These are phyloP conservation scores for Diaporthe vaccinii DNA, from an alignment of 2,329 filamentous ascomycete genomes.

Conservation along the genomic window DNA sequence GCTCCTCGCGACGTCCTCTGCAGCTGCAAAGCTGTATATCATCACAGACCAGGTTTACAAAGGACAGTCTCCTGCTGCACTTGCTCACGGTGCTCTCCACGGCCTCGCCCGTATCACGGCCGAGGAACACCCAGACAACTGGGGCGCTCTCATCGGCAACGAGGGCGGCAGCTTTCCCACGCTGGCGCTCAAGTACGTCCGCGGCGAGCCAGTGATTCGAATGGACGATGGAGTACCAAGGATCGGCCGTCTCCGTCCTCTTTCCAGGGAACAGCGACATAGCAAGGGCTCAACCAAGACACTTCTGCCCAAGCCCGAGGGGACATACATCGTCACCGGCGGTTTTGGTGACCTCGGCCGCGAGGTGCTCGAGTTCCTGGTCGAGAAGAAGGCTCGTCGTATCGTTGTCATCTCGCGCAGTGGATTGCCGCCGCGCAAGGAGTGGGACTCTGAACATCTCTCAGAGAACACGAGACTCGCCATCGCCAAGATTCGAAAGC, in stretches of 20 bases:
- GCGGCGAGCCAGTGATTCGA: not conserved
- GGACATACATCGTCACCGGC: conserved; percentile 46
- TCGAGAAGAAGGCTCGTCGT: conserved; percentile 38
- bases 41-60: not conserved
- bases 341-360: conserved; percentile 46
- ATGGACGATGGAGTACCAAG: not conserved
- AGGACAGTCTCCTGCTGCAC: not conserved
- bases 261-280: not conserved
- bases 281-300: conserved; percentile 11
- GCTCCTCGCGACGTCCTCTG: not conserved
- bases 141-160: not conserved
- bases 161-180: not conserved
- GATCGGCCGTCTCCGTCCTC: not conserved
- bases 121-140: not conserved
- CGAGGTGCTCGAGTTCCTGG: conserved; percentile 42
- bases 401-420: conserved; percentile 41
- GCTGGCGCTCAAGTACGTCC: not conserved
- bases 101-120: not conserved
- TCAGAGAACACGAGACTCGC: not conserved
- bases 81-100: not conserved
- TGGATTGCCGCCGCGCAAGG: conserved; percentile 6
- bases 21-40: not conserved
- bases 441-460: not conserved
- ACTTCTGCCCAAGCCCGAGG: conserved; percentile 38
- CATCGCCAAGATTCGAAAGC: conserved; percentile 29